Base-by-base conservation (phyloP, 345 rosid genomes). In the Kandelia obovata region DNA sequence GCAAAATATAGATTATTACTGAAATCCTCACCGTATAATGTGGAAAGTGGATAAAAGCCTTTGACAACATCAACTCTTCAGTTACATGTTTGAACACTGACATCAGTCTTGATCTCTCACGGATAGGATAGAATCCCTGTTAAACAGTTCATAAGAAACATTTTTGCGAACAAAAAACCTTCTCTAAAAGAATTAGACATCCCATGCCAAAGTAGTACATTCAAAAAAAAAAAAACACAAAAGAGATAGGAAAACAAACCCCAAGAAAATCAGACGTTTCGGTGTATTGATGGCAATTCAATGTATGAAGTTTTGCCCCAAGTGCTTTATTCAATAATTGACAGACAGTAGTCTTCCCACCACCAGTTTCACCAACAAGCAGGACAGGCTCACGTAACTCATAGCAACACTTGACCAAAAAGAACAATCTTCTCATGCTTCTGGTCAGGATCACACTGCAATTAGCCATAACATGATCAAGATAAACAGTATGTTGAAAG, bases 291-390 rank as follows among this genome's bases (percentile, higher is more conserved):
- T 93, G 98, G 78, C 98, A 93, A 82, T 93, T 93, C 81, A 93
- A 83, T 81, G 91, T 91, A 82, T 83, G 91, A 78, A 93, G 77
- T 53, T 81, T 82, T 70, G 82, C 79, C 66, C 82, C 80, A 82
- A 86, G 69, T 49, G 78, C 74, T 34, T 62, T 43, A 80, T 92
- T 83, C 73, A 93, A 81, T 71, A 88, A 73, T 81, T 93, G 96
- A 80, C 98, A 90, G 66, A 87, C 92, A 32, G 96, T 91, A 39
- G 98, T 94, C 86, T 91, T 94, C 56, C 98, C 98, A 70, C 98
- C 96, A 59, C 98, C 97, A 71, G 98, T 91, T 76, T 94, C 97
- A 62, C 98, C 98, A 78, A 91, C 98, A 78, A 94, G 98, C 51
- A 94, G 98, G 65, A 94, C 92, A 34, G 98, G 98, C 77, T 94